Percentiles rank a stretch among this genome's conserved stretches.
Evolutionary conservation across 306 rosid genomes (phyloP).

Genomic region (Malus sieversii): DNA sequence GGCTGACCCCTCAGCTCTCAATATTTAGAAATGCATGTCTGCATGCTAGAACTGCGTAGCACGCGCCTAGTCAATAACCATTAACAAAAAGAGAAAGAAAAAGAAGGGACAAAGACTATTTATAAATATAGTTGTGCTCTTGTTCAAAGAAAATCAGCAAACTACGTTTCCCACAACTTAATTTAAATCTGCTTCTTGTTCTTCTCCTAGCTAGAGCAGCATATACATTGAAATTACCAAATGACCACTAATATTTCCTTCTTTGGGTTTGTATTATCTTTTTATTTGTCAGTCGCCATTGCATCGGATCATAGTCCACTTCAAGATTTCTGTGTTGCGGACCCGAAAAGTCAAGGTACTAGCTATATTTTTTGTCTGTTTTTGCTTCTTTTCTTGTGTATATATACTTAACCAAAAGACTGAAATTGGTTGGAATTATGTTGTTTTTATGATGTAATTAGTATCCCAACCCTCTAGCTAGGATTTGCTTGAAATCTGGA

Average conservation of each 20-base stretch:
- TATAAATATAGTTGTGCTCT: neutral
- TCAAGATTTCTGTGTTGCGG: constrained; percentile 42
- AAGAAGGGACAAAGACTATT: too few relatives aligned
- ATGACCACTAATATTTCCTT: neutral
- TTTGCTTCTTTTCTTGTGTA: neutral
- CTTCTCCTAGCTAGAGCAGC: neutral
- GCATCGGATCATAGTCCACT: constrained; percentile 28
- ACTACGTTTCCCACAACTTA: neutral
- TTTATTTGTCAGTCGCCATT: constrained; percentile 2
- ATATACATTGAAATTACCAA: neutral
- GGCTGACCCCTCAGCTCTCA: constrained; percentile 5
- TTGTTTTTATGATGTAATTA: neutral
- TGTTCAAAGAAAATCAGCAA: neutral
- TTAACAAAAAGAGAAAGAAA: neutral
- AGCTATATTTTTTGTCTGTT: neutral
- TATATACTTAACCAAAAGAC: neutral
- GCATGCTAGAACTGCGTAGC: neutral
- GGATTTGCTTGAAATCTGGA: too few relatives aligned
- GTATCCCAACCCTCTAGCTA: too few relatives aligned
- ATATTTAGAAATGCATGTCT: neutral
- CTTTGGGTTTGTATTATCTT: neutral
- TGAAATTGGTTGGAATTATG: neutral
- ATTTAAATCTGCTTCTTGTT: too few relatives aligned
- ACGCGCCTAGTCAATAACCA: neutral
- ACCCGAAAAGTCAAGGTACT: constrained; percentile 17